Conservation (phyloP, 257 asterid species). For the Salvia hispanica region DNA sequence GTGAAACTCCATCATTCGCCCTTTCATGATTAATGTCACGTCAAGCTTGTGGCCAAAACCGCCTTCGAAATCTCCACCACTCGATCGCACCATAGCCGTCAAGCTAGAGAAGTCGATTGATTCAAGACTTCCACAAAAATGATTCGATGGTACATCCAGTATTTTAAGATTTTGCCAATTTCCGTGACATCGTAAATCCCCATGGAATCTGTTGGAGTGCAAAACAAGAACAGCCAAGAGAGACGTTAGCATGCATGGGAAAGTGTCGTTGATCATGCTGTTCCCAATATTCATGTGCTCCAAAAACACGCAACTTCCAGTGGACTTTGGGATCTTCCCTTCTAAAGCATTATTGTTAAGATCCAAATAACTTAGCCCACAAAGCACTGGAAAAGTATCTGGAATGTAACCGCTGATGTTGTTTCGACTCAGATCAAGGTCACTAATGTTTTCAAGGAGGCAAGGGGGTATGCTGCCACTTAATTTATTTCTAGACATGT, state of each 20-base stretch:
- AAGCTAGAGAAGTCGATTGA: not conserved
- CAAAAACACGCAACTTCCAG: conserved; percentile 40
- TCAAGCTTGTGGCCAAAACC: not conserved
- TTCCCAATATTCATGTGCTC: conserved; percentile 45
- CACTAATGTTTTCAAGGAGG: not conserved
- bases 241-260: conserved; percentile 41
- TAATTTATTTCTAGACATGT: conserved; percentile 31
- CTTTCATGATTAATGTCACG: not conserved
- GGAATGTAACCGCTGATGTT: conserved; percentile 29
- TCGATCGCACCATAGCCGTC: not conserved
- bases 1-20: not conserved
- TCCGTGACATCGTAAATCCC: conserved; percentile 34
- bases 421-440: conserved; percentile 32
- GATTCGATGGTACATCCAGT: conserved; percentile 26
- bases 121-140: conserved; percentile 24
- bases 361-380: conserved; percentile 28
- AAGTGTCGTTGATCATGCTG: conserved; percentile 34
- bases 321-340: conserved; percentile 35
- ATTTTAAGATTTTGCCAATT: conserved; percentile 31
- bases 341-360: not conserved
- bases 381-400: conserved; percentile 2
- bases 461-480: conserved; percentile 8
- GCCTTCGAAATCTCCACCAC: not conserved
- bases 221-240: conserved; percentile 42
- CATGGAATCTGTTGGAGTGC: conserved; percentile 45